phyloP scores from a whole-genome alignment of 257 asterid species.

The Scutellaria baicalensis region DNA sequence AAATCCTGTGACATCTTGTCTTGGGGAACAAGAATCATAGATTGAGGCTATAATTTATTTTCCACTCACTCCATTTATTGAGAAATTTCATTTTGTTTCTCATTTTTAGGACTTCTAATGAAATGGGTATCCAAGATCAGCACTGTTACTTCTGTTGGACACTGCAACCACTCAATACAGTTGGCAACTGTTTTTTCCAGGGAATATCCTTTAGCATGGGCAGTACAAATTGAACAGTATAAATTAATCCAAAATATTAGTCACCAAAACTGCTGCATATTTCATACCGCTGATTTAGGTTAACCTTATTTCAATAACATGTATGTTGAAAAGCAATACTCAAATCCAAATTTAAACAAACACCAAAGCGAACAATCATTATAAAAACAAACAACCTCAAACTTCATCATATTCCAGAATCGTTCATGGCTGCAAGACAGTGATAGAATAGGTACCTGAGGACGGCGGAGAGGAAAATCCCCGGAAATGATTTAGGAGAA shows the following conservation, averaged over 20 bases:
- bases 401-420: neutral
- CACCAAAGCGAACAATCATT: neutral
- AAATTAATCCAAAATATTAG: neutral
- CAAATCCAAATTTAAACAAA: neutral
- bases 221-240: neutral
- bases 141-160: neutral
- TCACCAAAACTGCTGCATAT: neutral
- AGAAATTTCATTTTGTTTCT: neutral
- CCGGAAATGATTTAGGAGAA: conserved; percentile 32
- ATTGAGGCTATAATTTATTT: too few relatives aligned
- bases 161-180: neutral
- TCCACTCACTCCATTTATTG: neutral
- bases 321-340: neutral
- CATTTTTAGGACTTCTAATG: neutral
- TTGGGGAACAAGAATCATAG: neutral
- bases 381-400: neutral
- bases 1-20: neutral
- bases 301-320: neutral
- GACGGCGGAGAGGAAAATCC: conserved; percentile 58
- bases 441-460: conserved; percentile 37
- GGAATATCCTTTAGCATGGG: neutral
- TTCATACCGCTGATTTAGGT: neutral
- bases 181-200: neutral
- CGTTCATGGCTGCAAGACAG: neutral
- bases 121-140: neutral